Evolutionary conservation across 192 early-diverging fungal species (phyloP), one percentile per base, ranked within the genome.

Genomic region (Umbelopsis sp.): DNA sequence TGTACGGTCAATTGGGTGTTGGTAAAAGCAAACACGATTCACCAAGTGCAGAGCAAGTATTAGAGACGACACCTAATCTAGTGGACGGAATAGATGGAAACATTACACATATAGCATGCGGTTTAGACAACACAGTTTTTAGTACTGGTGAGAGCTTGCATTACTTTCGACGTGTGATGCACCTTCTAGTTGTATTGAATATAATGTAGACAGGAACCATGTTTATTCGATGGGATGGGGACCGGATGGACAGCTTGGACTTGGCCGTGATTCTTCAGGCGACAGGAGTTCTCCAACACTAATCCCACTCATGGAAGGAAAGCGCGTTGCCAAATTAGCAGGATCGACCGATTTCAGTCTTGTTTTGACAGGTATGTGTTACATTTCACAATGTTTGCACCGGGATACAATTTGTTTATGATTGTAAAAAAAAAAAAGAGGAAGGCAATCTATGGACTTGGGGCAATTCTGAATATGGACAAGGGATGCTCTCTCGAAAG

Each of bases 401-500:
- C 10, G 45, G 4, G 3, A 25, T 21, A 31, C 11, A 59, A 17
- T n/a, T n/a, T n/a, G 17, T 71, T 45, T 22, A 31, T 24, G 45
- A 11, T 10, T 53, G n/a, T n/a, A 67, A 9, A 11, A 22, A 34
- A 21, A 4, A 24, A 25, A 32, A 77, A 76, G 81, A 78, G 6
- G 82, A 86, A 31, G 77, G 82, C 25, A 59, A 76, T n/a, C 31
- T 92, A 52, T 90, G 85, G 80, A 87, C 85, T 51, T 92, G 91
- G 91, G 91, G 91, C 22, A 92, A 92, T 69, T 86, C 89, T 8
- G 91, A 92, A 75, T 91, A 92, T 74, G 91, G 91, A 5, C 91
- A 92, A 74, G 85, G 86, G 38, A 89, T 91, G 84, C 83, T 85
- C 45, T 80, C 82, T 24, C 73, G 75, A 65, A 88, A 86, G 71